A percentile compares a stretch with the other conserved stretches of the same genome.
These are phyloP conservation scores for Yamagishiella unicocca DNA, from an alignment of 139 green algal genomes.

Conservation along the genomic window DNA sequence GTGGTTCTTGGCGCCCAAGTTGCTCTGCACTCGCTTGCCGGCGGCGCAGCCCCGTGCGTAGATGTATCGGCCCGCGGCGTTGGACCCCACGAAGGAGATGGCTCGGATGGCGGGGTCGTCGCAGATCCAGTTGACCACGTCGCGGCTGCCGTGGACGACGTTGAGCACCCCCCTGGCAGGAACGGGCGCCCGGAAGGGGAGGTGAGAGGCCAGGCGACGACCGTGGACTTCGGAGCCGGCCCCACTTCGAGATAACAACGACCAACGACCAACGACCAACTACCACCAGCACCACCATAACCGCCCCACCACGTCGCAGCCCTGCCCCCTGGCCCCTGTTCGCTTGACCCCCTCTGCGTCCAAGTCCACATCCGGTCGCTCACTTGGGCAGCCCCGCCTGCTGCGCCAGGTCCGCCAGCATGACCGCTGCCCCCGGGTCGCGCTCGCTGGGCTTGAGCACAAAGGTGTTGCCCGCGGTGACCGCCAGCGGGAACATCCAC, in stretches of 20 bases:
- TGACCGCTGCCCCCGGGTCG: constrained; percentile 86
- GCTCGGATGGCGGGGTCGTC: constrained; percentile 94
- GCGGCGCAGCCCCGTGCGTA: constrained; percentile 80
- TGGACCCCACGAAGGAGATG: constrained; percentile 95
- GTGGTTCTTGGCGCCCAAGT: constrained; percentile 99
- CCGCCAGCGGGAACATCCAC: constrained; percentile 92
- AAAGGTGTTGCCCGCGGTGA: constrained; percentile 89
- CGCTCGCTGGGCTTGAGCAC: constrained; percentile 92
- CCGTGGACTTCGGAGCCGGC: too few relatives aligned
- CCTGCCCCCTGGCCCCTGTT: neutral
- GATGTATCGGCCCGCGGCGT: constrained; percentile 88
- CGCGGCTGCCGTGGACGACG: constrained; percentile 90
- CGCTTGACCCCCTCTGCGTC: too few relatives aligned
- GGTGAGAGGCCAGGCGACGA: too few relatives aligned
- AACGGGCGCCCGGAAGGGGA: too few relatives aligned
- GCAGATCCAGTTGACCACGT: constrained; percentile 91
- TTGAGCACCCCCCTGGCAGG: constrained; percentile 78
- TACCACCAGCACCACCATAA: too few relatives aligned
- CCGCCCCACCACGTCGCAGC: too few relatives aligned
- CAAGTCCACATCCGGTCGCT: constrained; percentile 34
- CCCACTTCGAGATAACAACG: too few relatives aligned
- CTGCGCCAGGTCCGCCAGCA: constrained; percentile 86
- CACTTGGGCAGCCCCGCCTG: constrained; percentile 88
- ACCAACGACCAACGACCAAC: too few relatives aligned
- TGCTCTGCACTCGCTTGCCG: constrained; percentile 94